Conservation (phyloP, 75 land plant genomes). For the Chamaecyparis obtusa region DNA sequence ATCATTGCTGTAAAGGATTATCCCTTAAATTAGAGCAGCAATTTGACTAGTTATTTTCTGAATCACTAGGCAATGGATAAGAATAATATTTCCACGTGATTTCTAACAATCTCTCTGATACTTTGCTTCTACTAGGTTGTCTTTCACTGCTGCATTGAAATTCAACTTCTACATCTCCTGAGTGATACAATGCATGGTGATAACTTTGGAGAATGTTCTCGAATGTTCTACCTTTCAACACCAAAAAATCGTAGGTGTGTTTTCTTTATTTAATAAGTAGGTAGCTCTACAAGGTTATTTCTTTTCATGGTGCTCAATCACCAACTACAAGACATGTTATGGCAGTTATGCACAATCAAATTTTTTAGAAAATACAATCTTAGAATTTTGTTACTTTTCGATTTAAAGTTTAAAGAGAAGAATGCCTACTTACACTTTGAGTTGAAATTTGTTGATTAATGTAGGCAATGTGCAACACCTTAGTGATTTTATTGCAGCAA, state of each 20-base stretch:
- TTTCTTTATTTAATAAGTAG: not conserved
- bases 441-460: not conserved
- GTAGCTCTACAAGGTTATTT: not conserved
- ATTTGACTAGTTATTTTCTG: not conserved
- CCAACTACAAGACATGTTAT: not conserved
- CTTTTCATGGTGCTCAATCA: not conserved
- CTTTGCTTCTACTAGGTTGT: not conserved
- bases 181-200: not conserved
- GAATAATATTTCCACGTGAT: not conserved
- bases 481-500: not conserved
- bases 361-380: no score
- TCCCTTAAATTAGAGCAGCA: not conserved
- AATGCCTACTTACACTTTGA: not conserved
- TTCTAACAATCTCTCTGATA: not conserved
- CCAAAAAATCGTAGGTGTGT: not conserved
- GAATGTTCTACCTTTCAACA: not conserved
- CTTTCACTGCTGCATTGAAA: not conserved
- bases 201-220: not conserved
- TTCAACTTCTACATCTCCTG: not conserved
- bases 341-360: not conserved
- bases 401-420: not conserved
- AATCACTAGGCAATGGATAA: not conserved
- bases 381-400: no score
- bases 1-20: not conserved
- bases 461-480: not conserved